Evolutionary conservation across 768 basidiomycete species (phyloP), one percentile per base, ranked within the genome.

Genomic region (Kwoniella sp.): DNA sequence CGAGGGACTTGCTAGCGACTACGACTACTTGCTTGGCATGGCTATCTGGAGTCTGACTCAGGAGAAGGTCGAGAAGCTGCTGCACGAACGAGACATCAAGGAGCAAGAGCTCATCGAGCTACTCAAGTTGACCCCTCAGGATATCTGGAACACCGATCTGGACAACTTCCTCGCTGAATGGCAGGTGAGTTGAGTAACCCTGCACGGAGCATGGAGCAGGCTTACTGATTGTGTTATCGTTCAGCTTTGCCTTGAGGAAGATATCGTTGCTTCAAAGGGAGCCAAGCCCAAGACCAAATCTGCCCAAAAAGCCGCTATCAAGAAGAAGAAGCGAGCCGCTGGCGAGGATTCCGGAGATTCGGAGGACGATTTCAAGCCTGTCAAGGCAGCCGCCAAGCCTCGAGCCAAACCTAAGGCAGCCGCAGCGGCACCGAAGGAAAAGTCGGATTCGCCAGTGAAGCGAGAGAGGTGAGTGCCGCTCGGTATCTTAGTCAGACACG

Each of bases 21-120:
- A 85, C 76, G 94, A 99, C 77, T 98, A 99, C 81, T 82, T 99
- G 57, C 83, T 99, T 64, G 88, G 91, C 17, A 98, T 99, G 95
- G 83, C 92, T 1, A 95, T 99, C 75, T 93, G 87, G 85, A 95
- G 89, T 82, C 83, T 99, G 84, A 99, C 95, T 0, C 88, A 86
- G 73, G 95, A 98, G 82, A 94, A 89, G 87, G 93, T 96, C 72
- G 90, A 89, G 66, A 93, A 86, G 82, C 85, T 99, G 4, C 84
- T 86, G 52, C 84, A 86, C 71, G 92, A 92, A 83, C 88, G 90
- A 0, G 86, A 85, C 41, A 87, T 87, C 66, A 95, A 95, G 81
- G 91, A 95, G 80, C 74, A 79, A 2, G 93, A 98, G 78, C 84
- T 98, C 26, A 83, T 93, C 25, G 82, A 75, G 2, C 84, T 98